Evolutionary conservation across 495 filamentous ascomycete species (phyloP), one percentile per base, ranked within the genome.

Genomic region (Aspergillus avenaceus): DNA sequence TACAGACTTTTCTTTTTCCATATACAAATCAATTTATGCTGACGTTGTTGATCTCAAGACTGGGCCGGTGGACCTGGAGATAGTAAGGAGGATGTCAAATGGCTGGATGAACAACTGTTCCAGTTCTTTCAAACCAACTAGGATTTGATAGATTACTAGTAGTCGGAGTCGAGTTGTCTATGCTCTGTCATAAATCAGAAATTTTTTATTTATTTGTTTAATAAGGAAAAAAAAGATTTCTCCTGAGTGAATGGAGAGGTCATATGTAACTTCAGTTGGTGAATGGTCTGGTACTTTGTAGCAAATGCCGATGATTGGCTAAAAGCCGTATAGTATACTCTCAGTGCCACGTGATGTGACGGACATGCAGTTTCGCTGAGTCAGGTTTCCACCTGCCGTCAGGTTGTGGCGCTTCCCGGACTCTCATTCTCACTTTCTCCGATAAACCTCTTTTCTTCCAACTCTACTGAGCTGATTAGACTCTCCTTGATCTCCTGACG

Each of bases 11-110:
- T 8, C n/a, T 16, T 14, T 8, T 2, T 4, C 3, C 14, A 8
- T 19, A 2, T 7, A 7, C 13, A 13, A 7, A 9, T 8, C 7
- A 19, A 22, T 18, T 19, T 3, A 24, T 14, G 43, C 58, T 72
- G 32, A 66, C 34, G 11, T 5, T 11, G 14, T 12, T 19, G 3
- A 26, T 13, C 3, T 25, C 13, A 19, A 70, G 69, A 73, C 40
- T 78, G 72, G 81, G 82, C 82, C 22, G 81, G 82, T 50, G 84
- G 85, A 13, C 84, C 84, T 8, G 82, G 82, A 0, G 71, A 80
- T 43, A 84, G 73, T 53, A 76, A 72, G 34, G 79, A 84, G 26
- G 84, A 89, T 67, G 69, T 85, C 4, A 74, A 76, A 50, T 88
- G 84, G 82, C 69, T 88, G 44, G 81, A 88, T 61, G 69, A 78